phyloP scores from a whole-genome alignment of 148 eudicot species.

The Rhododendron molle region DNA sequence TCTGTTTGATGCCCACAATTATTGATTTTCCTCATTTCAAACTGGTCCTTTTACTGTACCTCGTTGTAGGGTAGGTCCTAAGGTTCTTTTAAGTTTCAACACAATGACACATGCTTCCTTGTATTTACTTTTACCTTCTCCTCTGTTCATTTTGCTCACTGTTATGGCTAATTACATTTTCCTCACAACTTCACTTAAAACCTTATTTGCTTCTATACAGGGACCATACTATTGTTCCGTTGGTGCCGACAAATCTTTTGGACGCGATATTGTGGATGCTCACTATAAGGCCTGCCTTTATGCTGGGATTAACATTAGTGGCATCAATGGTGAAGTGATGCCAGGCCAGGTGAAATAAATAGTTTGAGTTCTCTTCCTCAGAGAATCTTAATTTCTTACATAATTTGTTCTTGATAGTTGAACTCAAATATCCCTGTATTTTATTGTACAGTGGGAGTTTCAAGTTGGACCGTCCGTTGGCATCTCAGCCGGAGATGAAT shows the following conservation, averaged over 20 bases:
- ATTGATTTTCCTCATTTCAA: background rate
- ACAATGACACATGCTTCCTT: background rate
- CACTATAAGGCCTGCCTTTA: slow-evolving; percentile 67
- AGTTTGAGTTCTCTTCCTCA: background rate
- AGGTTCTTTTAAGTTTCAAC: background rate
- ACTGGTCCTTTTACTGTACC: background rate
- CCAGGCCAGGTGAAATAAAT: slow-evolving; percentile 50
- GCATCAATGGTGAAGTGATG: slow-evolving; percentile 70
- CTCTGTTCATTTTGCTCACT: background rate
- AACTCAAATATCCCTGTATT: background rate
- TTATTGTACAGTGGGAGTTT: slow-evolving; percentile 43
- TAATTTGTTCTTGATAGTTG: background rate
- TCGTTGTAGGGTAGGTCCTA: background rate
- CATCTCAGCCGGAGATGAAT: slow-evolving; percentile 45
- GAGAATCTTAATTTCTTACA: background rate
- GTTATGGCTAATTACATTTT: background rate
- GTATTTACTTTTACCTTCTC: background rate
- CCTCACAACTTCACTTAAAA: background rate
- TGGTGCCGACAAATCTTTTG: slow-evolving; percentile 54
- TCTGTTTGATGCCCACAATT: background rate
- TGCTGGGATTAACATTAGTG: slow-evolving; percentile 60
- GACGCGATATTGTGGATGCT: slow-evolving; percentile 57
- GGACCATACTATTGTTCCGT: slow-evolving; percentile 54
- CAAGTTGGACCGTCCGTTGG: slow-evolving; percentile 62
- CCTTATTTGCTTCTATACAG: slow-evolving; percentile 8